Evolutionary conservation across 1,284 basidiomycete genomes (phyloP), one percentile per base, ranked within the genome.

Genomic region (Melampsora americana): DNA sequence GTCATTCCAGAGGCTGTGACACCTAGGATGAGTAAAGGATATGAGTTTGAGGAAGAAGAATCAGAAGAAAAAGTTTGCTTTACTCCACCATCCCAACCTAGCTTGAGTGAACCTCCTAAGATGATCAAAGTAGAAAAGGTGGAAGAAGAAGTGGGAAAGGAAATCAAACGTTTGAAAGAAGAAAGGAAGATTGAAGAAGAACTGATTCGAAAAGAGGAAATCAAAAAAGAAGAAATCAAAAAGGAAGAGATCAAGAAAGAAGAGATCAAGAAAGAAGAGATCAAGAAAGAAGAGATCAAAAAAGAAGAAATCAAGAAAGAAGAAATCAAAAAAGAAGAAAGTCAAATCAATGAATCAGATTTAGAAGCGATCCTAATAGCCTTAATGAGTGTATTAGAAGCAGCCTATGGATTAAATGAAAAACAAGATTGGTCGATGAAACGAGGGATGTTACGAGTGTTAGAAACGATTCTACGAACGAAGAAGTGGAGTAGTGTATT

Each of bases 301-400:
- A 35, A 35, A 35, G 35, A 35, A 35, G 35, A 3, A 9, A 35
- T 35, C 9, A 35, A 35, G 35, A 35, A 35, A 35, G 35, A 35
- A 35, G 35, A 35, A 9, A 35, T 35, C 35, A 35, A 35, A 26
- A 53, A 5, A 20, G 50, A 53, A 26, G 23, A 53, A 5, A 20
- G 26, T 28, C 53, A 59, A 28, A 32, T 73, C 9, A 59, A n/a
- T 42, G 60, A 20, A 20, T 42, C 65, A 61, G 72, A 74, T n/a
- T 74, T 74, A 66, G 72, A 74, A 59, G 66, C 72, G 35, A 59
- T 74, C 16, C 28, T 74, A 53, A 61, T 67, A 28, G 72, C 44
- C 11, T 26, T 74, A 3, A 67, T 74, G 12, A 66, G 62, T 39
- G 60, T 74, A 26, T 60, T 74, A 28, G 72, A 74, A 66, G 72